Base-by-base conservation (phyloP, 176 grass and related monocot genomes). In the Triticum timopheevii region DNA sequence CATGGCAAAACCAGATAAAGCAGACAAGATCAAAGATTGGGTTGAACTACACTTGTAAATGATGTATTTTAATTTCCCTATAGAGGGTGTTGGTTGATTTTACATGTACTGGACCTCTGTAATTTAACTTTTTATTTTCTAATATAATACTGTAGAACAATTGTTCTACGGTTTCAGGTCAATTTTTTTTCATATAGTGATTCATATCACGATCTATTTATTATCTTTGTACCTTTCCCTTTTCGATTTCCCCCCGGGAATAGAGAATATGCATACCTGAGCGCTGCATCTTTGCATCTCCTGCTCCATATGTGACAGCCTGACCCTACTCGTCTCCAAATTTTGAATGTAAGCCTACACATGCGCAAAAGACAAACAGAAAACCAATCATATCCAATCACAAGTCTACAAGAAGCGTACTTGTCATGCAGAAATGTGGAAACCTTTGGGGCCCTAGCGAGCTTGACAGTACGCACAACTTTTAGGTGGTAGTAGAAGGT, bases 321-420 rank as follows among this genome's bases (percentile, higher is more conserved):
- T 91, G 49, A 94, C 87, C 77, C 92, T 84, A 79, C 92, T 94
- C 20, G 80, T 87, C 92, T 94, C 92, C 56, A 94, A 85, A 58
- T 94, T 90, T 54, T 94, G 92, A 82, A 94, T 89, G 74, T 94
- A 94, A 54, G 89, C 89, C 92, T 94, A 15, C 42, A 23, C 35
- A 47, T 76, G 13, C 42, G 45, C 13, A 65, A 12, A 3, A 65
- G 17, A 81, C n/a, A 76, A 50, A 45, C 4, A 10, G 20, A 68
- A 20, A 27, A 28, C 79, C 16, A 24, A 45, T 88, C 39, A 82
- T 66, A 30, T 30, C 28, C 28, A 30, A 45, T 27, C 56, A 59
- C 45, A 75, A 84, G 27, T 77, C 66, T 68, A 33, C 2, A 50
- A 56, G 44, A 78, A 28, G 65, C 52, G 24, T 66, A 78, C 50